Evolutionary conservation across 192 early-diverging fungal species (phyloP).

Genomic region (Dispira simplex): DNA sequence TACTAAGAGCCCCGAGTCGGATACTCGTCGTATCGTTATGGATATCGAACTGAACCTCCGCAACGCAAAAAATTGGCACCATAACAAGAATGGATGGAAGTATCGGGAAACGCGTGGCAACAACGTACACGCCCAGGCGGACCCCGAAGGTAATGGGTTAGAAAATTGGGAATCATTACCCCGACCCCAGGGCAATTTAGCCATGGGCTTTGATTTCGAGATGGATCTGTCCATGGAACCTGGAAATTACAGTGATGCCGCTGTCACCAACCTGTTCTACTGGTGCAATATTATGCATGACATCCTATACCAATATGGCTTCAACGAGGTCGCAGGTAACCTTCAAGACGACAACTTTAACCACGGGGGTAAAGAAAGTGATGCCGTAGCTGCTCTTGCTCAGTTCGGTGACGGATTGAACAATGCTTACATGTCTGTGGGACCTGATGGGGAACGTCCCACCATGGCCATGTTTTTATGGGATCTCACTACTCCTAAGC

Average conservation of each 20-base stretch:
- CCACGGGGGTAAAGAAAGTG: constrained; percentile 30
- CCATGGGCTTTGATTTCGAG: constrained; percentile 25
- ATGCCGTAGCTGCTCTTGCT: constrained; percentile 30
- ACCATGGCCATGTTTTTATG: constrained; percentile 37
- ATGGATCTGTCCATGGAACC: constrained; percentile 23
- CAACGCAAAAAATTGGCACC: background rate
- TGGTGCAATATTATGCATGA: constrained; percentile 42
- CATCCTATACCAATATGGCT: constrained; percentile 28
- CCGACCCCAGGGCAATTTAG: constrained; percentile 13
- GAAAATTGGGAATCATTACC: background rate
- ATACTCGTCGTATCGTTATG: background rate
- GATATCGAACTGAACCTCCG: background rate
- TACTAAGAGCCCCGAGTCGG: constrained; percentile 5
- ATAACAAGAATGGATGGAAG: background rate
- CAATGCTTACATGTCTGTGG: constrained; percentile 43
- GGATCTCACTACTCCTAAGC: constrained; percentile 24
- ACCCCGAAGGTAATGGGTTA: background rate
- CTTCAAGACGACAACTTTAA: constrained; percentile 39
- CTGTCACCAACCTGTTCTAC: constrained; percentile 38
- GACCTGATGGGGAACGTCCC: constrained; percentile 33
- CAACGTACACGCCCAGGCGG: constrained; percentile 9
- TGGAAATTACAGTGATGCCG: constrained; percentile 25
- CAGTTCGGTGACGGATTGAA: constrained; percentile 18
- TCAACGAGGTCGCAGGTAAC: constrained; percentile 35
- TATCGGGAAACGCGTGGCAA: constrained; percentile 6